phyloP scores from a whole-genome alignment of 1,284 basidiomycete genomes.

The Sutorius eximius region DNA sequence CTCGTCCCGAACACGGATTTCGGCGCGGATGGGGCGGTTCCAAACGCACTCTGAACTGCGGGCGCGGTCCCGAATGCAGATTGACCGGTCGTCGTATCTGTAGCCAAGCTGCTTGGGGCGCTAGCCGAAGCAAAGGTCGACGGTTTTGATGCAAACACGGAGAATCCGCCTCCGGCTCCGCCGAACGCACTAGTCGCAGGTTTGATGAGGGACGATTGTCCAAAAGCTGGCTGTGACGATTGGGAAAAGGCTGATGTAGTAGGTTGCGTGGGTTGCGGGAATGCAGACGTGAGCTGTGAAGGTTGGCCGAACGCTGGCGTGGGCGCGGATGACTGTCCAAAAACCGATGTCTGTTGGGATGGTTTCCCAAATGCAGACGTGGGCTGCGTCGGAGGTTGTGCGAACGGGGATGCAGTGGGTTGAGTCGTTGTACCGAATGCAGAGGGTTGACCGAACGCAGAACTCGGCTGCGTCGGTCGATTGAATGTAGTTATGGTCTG shows the following conservation, averaged over 20 bases:
- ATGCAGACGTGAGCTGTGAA: slow-evolving; percentile 39
- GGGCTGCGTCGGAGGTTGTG: slow-evolving; percentile 29
- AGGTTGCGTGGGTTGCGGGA: slow-evolving; percentile 34
- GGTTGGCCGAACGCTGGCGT: slow-evolving; percentile 30
- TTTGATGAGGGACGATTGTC: slow-evolving; percentile 34
- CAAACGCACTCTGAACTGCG: slow-evolving; percentile 29
- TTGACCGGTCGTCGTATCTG: slow-evolving; percentile 20
- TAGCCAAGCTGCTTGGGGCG: slow-evolving; percentile 10
- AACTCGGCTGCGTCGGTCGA: slow-evolving; percentile 27
- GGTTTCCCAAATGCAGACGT: slow-evolving; percentile 38
- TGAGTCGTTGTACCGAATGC: slow-evolving; percentile 40
- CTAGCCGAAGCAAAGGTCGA: slow-evolving; percentile 28
- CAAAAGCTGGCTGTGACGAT: slow-evolving; percentile 40
- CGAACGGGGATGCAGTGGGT: slow-evolving; percentile 37
- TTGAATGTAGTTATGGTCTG: slow-evolving; percentile 44
- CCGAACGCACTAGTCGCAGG: slow-evolving; percentile 34
- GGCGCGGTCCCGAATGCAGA: slow-evolving; percentile 34
- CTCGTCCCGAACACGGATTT: slow-evolving; percentile 33
- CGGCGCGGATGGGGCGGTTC: slow-evolving; percentile 20
- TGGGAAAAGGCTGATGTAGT: slow-evolving; percentile 44
- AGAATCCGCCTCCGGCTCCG: slow-evolving; percentile 36
- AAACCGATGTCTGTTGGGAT: slow-evolving; percentile 32
- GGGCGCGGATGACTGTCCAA: slow-evolving; percentile 31
- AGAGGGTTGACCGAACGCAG: slow-evolving; percentile 46
- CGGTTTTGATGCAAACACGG: slow-evolving; percentile 37